Evolutionary conservation across 2,329 filamentous ascomycete genomes (phyloP).

Genomic region (Trichoderma sp.): DNA sequence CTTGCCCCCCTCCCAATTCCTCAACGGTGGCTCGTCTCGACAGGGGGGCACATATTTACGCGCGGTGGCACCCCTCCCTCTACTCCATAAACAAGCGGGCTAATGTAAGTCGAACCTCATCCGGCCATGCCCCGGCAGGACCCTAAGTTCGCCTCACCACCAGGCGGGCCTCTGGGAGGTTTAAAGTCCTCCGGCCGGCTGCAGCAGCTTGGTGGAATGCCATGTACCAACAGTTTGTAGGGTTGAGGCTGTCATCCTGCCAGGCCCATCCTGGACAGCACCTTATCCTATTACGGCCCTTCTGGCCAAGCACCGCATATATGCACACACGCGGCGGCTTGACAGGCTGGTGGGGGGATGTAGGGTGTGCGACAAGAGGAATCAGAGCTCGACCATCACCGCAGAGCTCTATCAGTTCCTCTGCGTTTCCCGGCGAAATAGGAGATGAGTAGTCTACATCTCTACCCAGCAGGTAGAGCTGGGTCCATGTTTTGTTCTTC

Average conservation of each 20-base stretch:
- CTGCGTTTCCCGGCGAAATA: conserved; percentile 3
- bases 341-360: conserved; percentile 1
- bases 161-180: conserved; percentile 25
- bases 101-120: conserved; percentile 37
- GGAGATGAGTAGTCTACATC: conserved; percentile 6
- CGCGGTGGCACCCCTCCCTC: conserved; percentile 33
- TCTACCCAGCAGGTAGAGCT: not conserved
- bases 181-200: conserved; percentile 8
- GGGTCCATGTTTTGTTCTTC: not conserved
- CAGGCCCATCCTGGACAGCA: conserved; percentile 19
- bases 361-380: conserved; percentile 8
- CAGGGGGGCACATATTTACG: conserved; percentile 21
- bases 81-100: conserved; percentile 27
- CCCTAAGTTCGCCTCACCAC: conserved; percentile 31
- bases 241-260: conserved; percentile 25
- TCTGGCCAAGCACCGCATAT: conserved; percentile 11
- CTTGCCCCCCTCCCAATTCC: conserved; percentile 13
- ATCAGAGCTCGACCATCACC: conserved; percentile 6
- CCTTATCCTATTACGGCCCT: conserved; percentile 13
- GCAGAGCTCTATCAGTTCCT: conserved; percentile 15
- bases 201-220: conserved; percentile 3
- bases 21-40: conserved; percentile 16
- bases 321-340: conserved; percentile 5
- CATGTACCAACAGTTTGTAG: conserved; percentile 2
- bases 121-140: conserved; percentile 30